Base-by-base conservation (phyloP, 2,329 filamentous ascomycete genomes). In the Trichoderma semiorbis region DNA sequence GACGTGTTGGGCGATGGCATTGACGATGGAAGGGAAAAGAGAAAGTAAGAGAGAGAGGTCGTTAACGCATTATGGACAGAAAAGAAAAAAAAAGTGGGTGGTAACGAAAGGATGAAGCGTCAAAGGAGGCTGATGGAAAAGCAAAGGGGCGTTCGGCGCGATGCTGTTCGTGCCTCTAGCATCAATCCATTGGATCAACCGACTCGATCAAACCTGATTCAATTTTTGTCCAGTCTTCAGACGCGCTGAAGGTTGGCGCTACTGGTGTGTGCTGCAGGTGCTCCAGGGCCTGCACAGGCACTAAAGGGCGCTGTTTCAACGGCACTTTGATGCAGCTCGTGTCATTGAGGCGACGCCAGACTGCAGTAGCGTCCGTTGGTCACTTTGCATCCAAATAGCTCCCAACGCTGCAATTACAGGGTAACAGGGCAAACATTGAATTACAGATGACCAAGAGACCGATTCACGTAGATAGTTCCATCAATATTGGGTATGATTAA, bases 71-170 rank as follows among this genome's bases (percentile, higher is more conserved):
- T 26, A 67, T 24, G 34, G 34, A 47, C 16, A 30, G 57, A 30
- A 34, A 39, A 57, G 21, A 55, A 57, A 36, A 61, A 61, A 61
- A 69, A 36, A 36, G 67, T 30, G 67, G 57, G 57, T 62, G 67
- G 21, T 36, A 61, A 36, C 28, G 69, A 63, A 58, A 58, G n/a
- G 64, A 72, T 30, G 32, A 39, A 69, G 55, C 32, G 53, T 58
- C 68, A 55, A 58, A 70, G 50, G 71, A 61, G 71, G 71, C 60
- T 72, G 71, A 65, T 65, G 66, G 24, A 58, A 69, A 70, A 36
- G 71, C 57, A 64, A 58, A 70, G 58, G 70, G 67, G 67, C 55
- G 55, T 34, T 57, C 66, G 43, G 66, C 66, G 66, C 57, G 66
- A 62, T 53, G 43, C 39, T 43, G 1, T 58, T 58, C 50, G 50